Percentiles rank a stretch among this genome's conserved stretches.
Conservation (phyloP, 1,284 basidiomycete species). For the Phellinidium pouzarii region DNA sequence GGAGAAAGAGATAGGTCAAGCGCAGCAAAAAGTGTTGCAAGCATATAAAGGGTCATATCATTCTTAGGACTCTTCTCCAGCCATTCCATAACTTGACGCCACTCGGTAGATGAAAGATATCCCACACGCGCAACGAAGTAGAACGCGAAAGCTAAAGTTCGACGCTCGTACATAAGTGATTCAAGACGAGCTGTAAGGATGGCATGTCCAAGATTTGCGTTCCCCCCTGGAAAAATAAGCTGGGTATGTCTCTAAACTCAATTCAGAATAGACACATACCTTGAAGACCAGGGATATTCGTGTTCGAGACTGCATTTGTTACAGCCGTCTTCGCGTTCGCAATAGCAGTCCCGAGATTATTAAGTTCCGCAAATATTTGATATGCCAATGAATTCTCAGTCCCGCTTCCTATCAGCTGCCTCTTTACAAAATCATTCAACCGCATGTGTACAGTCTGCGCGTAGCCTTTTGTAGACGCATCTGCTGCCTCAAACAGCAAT, state of each 20-base stretch:
- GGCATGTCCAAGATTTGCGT: constrained; percentile 52
- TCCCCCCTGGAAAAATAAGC: constrained; percentile 28
- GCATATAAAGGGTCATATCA: constrained; percentile 63
- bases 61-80: constrained; percentile 55
- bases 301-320: constrained; percentile 58
- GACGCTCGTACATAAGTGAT: constrained; percentile 67
- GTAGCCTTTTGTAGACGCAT: constrained; percentile 33
- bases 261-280: constrained; percentile 30
- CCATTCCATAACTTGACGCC: constrained; percentile 61
- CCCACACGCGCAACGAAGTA: constrained; percentile 61
- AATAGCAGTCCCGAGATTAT: constrained; percentile 46
- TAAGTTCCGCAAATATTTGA: constrained; percentile 59
- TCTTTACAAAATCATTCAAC: constrained; percentile 45
- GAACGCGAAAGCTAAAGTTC: constrained; percentile 54
- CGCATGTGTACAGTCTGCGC: constrained; percentile 39
- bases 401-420: constrained; percentile 40
- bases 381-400: constrained; percentile 39
- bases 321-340: constrained; percentile 47
- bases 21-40: constrained; percentile 59
- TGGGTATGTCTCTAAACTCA: constrained; percentile 11
- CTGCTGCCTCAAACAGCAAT: constrained; percentile 42
- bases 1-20: constrained; percentile 57
- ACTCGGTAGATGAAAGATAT: constrained; percentile 48
- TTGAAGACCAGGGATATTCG: constrained; percentile 46
- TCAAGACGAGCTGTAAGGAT: constrained; percentile 60